These are phyloP conservation scores for Penicillium corylophilum DNA, from an alignment of 2,329 filamentous ascomycete genomes.

Conservation along the genomic window DNA sequence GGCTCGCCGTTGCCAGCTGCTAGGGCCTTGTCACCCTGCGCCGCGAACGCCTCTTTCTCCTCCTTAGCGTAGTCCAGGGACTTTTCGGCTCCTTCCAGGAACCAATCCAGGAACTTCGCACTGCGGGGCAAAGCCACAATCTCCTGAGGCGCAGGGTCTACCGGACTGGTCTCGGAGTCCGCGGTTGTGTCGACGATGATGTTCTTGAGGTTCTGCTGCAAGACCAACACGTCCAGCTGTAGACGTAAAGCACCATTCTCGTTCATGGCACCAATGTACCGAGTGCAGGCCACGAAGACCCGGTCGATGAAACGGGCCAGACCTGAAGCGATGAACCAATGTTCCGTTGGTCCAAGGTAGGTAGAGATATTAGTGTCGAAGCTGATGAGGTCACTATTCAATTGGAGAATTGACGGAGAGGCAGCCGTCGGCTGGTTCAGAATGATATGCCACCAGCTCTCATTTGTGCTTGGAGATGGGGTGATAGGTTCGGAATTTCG, in stretches of 20 bases:
- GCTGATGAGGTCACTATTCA: conserved; percentile 80
- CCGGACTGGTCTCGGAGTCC: conserved; percentile 6
- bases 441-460: conserved; percentile 57
- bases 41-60: conserved; percentile 42
- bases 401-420: conserved; percentile 68
- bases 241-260: conserved; percentile 77
- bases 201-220: conserved; percentile 96
- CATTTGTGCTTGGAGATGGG: conserved; percentile 67
- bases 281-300: conserved; percentile 71
- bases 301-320: conserved; percentile 75
- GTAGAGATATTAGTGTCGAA: conserved; percentile 80
- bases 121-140: conserved; percentile 44
- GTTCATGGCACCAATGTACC: conserved; percentile 79
- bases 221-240: conserved; percentile 88
- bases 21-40: conserved; percentile 35
- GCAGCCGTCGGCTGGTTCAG: conserved; percentile 44
- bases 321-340: conserved; percentile 72
- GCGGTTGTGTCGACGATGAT: conserved; percentile 55
- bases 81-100: conserved; percentile 47
- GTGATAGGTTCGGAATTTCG: conserved; percentile 38
- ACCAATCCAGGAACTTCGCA: conserved; percentile 50
- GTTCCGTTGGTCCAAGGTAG: conserved; percentile 70
- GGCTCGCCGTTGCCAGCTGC: conserved; percentile 42
- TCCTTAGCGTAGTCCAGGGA: conserved; percentile 46
- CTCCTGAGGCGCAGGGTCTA: conserved; percentile 27